Evolutionary conservation across 1,139 yeast species (phyloP), one percentile per base, ranked within the genome.

Genomic region (Hemisphaericaspora lyxosophila): DNA sequence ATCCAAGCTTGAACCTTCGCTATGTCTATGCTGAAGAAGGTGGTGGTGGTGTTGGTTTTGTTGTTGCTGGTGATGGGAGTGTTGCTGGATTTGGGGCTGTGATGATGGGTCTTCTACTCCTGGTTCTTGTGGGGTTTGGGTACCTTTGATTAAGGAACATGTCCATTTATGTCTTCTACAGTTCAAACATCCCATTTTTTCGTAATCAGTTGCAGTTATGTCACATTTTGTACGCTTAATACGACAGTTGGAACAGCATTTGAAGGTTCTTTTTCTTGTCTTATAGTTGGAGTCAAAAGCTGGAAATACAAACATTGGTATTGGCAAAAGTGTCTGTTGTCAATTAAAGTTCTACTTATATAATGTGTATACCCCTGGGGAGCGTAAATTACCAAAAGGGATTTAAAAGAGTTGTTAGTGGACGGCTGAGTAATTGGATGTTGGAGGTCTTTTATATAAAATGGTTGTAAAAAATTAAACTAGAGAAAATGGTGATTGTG

Each of bases 251-350:
- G 63, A 65, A 49, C 82, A 76, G 42, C 80, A 78, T 48, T 70
- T 69, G 52, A 73, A 76, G 2, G 78, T 73, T 17, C 82, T 57
- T 49, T 75, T 75, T 30, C 82, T 61, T 27, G 73, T 69, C 41
- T 75, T 70, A 51, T 76, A 77, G 50, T 66, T 75, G 26, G 69
- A 65, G 53, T 77, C 69, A 52, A 77, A 76, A n/a, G 82, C 82
- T 3, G 82, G 82, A 46, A 77, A 77, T 35, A 76, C 82, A 54
- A 67, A 70, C 78, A 75, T 75, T 26, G 6, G n/a, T n/a, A n/a
- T n/a, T n/a, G n/a, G n/a, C n/a, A n/a, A n/a, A n/a, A n/a, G n/a
- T n/a, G n/a, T n/a, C n/a, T n/a, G n/a, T n/a, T n/a, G n/a, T n/a
- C n/a, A n/a, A n/a, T n/a, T n/a, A n/a, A n/a, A n/a, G n/a, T n/a